phyloP scores from a whole-genome alignment of 129 eudicot species.

The Pseudognaphalium luteoalbum region DNA sequence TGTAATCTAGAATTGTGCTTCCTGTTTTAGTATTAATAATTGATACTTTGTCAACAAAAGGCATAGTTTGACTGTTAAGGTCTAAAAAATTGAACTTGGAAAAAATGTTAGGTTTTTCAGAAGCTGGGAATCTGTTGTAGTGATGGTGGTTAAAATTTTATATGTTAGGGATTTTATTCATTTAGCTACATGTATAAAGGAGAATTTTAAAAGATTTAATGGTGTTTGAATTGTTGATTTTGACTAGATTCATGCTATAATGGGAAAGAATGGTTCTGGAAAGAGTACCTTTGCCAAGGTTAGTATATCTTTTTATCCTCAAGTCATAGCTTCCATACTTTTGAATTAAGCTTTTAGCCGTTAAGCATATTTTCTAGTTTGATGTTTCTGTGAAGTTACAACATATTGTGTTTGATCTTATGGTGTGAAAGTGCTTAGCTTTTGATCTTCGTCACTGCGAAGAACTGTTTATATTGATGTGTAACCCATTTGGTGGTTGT shows the following conservation, averaged over 20 bases:
- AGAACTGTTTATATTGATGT: not conserved
- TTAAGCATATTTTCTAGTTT: conserved; percentile 11
- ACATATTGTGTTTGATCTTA: not conserved
- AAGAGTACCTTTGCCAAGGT: conserved; percentile 99
- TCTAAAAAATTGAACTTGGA: not conserved
- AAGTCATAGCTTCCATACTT: not conserved
- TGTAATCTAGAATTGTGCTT: not conserved
- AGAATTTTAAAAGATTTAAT: conserved; percentile 4
- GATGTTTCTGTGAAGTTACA: not conserved
- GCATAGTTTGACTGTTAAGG: conserved; percentile 24
- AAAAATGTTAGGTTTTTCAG: no score
- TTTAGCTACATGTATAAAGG: not conserved
- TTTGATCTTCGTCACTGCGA: not conserved
- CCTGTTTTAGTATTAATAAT: not conserved
- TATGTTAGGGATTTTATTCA: not conserved
- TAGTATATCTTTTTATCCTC: conserved; percentile 28
- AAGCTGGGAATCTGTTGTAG: not conserved
- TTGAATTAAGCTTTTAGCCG: not conserved
- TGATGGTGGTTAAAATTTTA: not conserved
- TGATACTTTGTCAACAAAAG: not conserved
- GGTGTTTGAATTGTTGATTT: conserved; percentile 21
- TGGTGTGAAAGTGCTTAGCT: conserved; percentile 2
- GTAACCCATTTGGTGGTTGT: not conserved
- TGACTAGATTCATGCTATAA: conserved; percentile 86
- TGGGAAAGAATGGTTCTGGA: conserved; percentile 99